Conservation (phyloP, 2,329 filamentous ascomycete species). For the Arachnopeziza araneosa region DNA sequence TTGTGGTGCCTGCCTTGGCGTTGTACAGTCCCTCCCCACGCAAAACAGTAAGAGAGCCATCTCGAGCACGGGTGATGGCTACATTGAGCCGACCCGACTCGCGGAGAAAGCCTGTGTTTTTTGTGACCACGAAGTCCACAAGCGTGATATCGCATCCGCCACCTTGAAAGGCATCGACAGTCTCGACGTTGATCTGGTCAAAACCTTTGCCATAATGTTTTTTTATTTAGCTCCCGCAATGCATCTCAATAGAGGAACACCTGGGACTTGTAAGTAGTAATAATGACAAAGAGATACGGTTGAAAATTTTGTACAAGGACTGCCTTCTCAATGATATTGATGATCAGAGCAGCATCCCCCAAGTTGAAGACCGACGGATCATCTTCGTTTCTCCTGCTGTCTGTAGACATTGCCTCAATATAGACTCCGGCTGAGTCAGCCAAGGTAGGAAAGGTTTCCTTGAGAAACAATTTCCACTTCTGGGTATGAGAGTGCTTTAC, state of each 20-base stretch:
- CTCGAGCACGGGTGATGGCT: background rate
- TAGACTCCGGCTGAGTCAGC: background rate
- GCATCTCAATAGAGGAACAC: background rate
- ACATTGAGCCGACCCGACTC: background rate
- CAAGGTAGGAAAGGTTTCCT: background rate
- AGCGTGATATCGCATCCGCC: background rate
- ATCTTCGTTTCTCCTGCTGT: background rate
- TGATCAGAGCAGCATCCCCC: background rate
- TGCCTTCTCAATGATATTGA: background rate
- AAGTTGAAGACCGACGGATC: background rate
- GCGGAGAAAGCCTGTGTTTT: background rate
- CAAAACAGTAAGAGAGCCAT: background rate
- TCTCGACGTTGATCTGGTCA: background rate
- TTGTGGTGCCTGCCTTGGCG: background rate
- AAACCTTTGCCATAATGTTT: background rate
- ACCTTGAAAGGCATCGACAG: background rate
- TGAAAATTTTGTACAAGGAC: background rate
- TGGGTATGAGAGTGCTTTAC: background rate
- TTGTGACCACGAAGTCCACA: background rate
- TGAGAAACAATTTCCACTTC: background rate
- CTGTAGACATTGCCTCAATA: background rate
- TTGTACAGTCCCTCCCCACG: background rate
- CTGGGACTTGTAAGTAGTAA: background rate
- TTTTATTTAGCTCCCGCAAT: background rate
- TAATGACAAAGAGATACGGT: background rate